These are phyloP conservation scores for Neopestalotiopsis rosae DNA, from an alignment of 2,329 filamentous ascomycete genomes.

Conservation along the genomic window DNA sequence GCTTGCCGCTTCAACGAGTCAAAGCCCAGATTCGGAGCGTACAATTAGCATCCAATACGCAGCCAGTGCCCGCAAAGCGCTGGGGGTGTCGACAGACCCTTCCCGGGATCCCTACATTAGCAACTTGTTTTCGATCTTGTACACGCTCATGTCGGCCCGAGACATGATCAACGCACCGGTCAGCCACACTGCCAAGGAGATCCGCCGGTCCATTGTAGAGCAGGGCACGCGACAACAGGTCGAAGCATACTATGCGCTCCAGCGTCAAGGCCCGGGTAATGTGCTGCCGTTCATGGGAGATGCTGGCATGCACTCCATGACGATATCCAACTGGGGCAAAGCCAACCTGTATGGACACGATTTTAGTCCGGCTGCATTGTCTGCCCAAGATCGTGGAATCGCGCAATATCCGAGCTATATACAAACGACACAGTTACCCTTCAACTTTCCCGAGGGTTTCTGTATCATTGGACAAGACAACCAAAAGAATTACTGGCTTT, in stretches of 20 bases:
- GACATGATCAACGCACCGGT: conserved; percentile 30
- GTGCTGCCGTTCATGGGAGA: conserved; percentile 36
- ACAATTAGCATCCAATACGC: conserved; percentile 30
- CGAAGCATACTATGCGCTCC: conserved; percentile 28
- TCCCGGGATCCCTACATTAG: conserved; percentile 28
- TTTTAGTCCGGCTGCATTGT: conserved; percentile 39
- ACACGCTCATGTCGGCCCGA: conserved; percentile 25
- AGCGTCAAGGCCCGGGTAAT: conserved; percentile 7
- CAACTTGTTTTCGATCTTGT: conserved; percentile 27
- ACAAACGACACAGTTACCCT: not conserved
- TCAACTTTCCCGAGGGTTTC: conserved; percentile 1
- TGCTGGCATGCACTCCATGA: conserved; percentile 37
- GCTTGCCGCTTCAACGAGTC: conserved; percentile 30
- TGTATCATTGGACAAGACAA: not conserved
- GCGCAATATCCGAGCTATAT: not conserved
- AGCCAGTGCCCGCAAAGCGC: conserved; percentile 30
- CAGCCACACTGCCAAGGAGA: conserved; percentile 25
- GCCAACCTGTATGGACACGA: conserved; percentile 41
- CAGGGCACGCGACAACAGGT: conserved; percentile 41
- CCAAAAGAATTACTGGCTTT: not conserved
- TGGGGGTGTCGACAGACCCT: conserved; percentile 24
- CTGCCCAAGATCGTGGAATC: conserved; percentile 18
- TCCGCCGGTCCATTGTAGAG: conserved; percentile 39
- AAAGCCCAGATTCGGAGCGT: conserved; percentile 14
- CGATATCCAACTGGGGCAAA: conserved; percentile 45